Evolutionary conservation across 371 early-diverging fungal genomes (phyloP), one percentile per base, ranked within the genome.

Genomic region (Mortierella sp.): DNA sequence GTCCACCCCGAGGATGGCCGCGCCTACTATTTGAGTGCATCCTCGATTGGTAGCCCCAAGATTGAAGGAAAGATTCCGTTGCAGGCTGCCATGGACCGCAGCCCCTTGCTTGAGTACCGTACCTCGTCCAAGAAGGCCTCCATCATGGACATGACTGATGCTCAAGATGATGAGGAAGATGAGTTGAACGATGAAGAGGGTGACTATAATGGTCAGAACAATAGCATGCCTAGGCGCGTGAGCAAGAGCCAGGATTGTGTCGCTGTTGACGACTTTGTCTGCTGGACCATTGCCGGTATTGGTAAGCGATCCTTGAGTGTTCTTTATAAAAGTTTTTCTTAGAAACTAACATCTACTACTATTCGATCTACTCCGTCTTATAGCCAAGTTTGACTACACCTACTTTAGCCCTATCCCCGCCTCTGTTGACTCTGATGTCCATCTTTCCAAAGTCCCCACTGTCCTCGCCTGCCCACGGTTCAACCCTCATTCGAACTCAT

Each of bases 211-310:
- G 79, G 74, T 8, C 75, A 75, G 41, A 60, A 16, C 53, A 73
- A 74, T 41, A 65, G 74, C 58, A 66, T 74, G 70, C 70, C 72
- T 13, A 72, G 65, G 10, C 75, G 82, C 9, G 22, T 68, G 32
- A 55, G 53, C 72, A 71, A 63, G 58, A 61, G 21, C 50, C 82
- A 76, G 41, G 82, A 75, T 64, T 59, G 72, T 33, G 69, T 81
- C 32, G 68, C 76, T 11, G 82, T 94, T 8, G 92, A 91, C 74
- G 94, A 94, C 69, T 91, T 87, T 74, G 85, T 94, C 33, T 94
- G 93, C 83, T 94, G 94, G 94, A 94, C 94, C 13, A 92, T 94
- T 72, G 93, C 92, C 16, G 92, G 93, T 59, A 91, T 94, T 72
- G 84, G 87, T 63, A 67, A 36, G 64, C 57, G 10, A 57, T 47